Evolutionary conservation across 106 monocot genomes (phyloP), one percentile per base, ranked within the genome.

Genomic region (Platanthera guangdongensis): DNA sequence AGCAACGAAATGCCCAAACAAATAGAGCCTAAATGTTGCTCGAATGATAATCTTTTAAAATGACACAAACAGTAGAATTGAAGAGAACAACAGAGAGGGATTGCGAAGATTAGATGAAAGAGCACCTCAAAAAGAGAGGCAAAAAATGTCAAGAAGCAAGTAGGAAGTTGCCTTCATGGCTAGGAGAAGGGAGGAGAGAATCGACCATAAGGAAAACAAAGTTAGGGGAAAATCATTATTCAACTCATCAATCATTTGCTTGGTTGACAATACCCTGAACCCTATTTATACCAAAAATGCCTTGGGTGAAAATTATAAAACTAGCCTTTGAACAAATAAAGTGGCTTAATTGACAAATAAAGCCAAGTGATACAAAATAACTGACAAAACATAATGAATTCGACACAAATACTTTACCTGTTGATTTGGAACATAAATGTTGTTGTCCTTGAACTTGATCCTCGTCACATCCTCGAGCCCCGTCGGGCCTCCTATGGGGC

Each of bases 401-500:
- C 39, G 3, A 39, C 39, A 39, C 39, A 39, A 39, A 39, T 39
- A 39, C 39, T 39, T 39, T 84, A 95, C 95, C 95, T 95, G 95
- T 22, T 80, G 85, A 78, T 77, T 87, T 46, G 88, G 82, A 32
- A 83, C 78, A 76, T 93, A 95, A 5, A 90, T 79, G 77, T 80
- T 90, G 82, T 75, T 83, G 64, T 93, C 95, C 69, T 95, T 92
- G 84, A 83, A 95, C 76, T 93, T 95, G 63, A 90, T 80, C 75
- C 95, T 83, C 54, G 51, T 78, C 11, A 82, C 70, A 77, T 95
- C 92, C 9, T 95, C 92, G 64, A 90, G 81, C 25, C 68, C 81
- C 50, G 86, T 78, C 2, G 84, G 77, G 72, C 70, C 73, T 16
- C 92, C 92, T 47, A 89, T 71, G 22, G 77, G 78, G 50, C 88